phyloP scores from a whole-genome alignment of 2,329 filamentous ascomycete species.

The Fusarium ambrosium region DNA sequence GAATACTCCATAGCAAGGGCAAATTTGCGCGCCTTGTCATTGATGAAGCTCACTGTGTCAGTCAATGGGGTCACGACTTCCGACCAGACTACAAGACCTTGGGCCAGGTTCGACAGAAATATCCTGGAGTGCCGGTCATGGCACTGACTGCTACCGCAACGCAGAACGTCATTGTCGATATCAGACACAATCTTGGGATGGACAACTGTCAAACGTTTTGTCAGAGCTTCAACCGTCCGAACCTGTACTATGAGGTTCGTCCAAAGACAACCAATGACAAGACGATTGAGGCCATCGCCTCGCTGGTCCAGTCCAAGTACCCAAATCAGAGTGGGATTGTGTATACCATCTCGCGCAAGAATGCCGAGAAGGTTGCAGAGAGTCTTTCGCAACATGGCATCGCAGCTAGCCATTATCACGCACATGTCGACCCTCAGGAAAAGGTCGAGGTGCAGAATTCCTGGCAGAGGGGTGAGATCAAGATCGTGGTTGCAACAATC shows the following conservation, averaged over 20 bases:
- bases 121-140: conserved; percentile 88
- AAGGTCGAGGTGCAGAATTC: conserved; percentile 79
- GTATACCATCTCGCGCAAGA: conserved; percentile 89
- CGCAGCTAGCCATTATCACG: conserved; percentile 87
- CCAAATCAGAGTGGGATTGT: conserved; percentile 85
- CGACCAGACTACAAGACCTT: conserved; percentile 94
- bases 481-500: conserved; percentile 97
- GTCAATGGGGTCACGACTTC: conserved; percentile 99
- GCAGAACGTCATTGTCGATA: conserved; percentile 90
- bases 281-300: conserved; percentile 63
- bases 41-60: conserved; percentile 99
- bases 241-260: conserved; percentile 89
- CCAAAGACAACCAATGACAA: conserved; percentile 73
- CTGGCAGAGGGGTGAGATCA: conserved; percentile 85
- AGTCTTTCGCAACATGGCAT: conserved; percentile 77
- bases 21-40: conserved; percentile 93
- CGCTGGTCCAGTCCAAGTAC: conserved; percentile 80
- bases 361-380: conserved; percentile 83
- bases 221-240: conserved; percentile 97
- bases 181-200: conserved; percentile 92
- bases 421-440: conserved; percentile 76
- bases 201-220: conserved; percentile 81
- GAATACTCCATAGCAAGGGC: conserved; percentile 74
- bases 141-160: conserved; percentile 96
- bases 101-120: conserved; percentile 78